These are phyloP conservation scores for Amanita polypyramis DNA, from an alignment of 768 basidiomycete species.

Conservation along the genomic window DNA sequence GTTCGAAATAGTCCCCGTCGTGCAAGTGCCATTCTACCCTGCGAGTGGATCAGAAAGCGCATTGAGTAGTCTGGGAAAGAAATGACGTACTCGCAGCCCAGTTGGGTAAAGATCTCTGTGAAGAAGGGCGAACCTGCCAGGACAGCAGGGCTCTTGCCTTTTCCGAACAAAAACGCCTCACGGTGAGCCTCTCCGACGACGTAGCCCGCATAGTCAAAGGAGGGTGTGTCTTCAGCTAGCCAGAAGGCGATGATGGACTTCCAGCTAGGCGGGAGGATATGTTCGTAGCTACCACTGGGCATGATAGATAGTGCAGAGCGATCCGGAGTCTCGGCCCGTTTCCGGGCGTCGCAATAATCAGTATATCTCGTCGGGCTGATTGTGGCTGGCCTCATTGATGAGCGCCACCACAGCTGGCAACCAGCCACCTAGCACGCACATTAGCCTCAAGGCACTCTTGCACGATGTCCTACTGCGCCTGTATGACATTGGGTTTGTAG, in stretches of 20 bases:
- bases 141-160: conserved; percentile 68
- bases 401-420: neutral
- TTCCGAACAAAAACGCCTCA: conserved; percentile 84
- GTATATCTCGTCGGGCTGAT: no score
- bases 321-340: no score
- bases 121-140: conserved; percentile 96
- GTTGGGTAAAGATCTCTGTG: conserved; percentile 80
- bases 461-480: conserved; percentile 13
- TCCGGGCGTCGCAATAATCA: no score
- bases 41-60: neutral
- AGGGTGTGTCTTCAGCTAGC: conserved; percentile 91
- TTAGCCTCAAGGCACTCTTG: neutral
- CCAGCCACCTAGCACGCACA: neutral
- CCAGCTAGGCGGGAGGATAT: conserved; percentile 94
- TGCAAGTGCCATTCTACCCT: conserved; percentile 91
- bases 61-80: neutral
- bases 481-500: conserved; percentile 30
- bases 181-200: conserved; percentile 87
- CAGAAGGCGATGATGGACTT: conserved; percentile 69
- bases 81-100: conserved; percentile 67
- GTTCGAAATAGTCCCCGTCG: conserved; percentile 77
- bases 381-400: neutral
- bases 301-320: conserved; percentile 1
- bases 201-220: conserved; percentile 93
- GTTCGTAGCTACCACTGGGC: conserved; percentile 34